Evolutionary conservation across 164 flowering plant genomes (phyloP).

Genomic region (Annona cherimola): DNA sequence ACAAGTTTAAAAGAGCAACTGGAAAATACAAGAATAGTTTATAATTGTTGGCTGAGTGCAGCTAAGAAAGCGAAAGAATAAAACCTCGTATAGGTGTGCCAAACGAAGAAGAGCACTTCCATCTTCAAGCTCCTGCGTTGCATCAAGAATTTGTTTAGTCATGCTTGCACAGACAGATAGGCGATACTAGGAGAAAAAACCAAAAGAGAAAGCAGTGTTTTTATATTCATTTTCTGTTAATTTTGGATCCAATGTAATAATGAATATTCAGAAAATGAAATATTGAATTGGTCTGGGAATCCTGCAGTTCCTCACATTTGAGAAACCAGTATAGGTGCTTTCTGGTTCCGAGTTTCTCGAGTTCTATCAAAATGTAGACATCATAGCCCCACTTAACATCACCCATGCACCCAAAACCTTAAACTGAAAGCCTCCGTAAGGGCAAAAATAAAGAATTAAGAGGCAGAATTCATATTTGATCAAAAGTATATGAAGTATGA

Average conservation of each 20-base stretch:
- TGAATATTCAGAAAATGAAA: background rate
- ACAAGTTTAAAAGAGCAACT: background rate
- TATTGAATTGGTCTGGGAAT: background rate
- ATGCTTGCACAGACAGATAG: background rate
- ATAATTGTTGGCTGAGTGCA: background rate
- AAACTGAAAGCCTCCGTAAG: too few relatives aligned
- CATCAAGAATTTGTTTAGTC: background rate
- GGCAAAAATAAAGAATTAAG: too few relatives aligned
- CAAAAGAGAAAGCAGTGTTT: background rate
- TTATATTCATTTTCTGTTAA: background rate
- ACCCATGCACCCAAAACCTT: too few relatives aligned
- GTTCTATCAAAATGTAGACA: background rate
- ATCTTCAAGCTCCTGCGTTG: conserved; percentile 67
- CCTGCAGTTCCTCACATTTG: background rate
- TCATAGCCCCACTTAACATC: too few relatives aligned
- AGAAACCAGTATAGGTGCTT: background rate
- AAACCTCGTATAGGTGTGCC: conserved; percentile 92
- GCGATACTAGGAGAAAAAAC: background rate
- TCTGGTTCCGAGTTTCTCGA: background rate
- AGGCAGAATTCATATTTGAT: too few relatives aligned
- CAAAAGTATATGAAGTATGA: too few relatives aligned
- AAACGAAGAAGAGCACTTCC: conserved; percentile 82
- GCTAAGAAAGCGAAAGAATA: background rate
- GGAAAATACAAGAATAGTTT: background rate
- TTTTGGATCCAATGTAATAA: background rate